Percentiles rank a stretch among this genome's conserved stretches.
Conservation (phyloP, 768 basidiomycete species). For the Lactarius akahatsu region DNA sequence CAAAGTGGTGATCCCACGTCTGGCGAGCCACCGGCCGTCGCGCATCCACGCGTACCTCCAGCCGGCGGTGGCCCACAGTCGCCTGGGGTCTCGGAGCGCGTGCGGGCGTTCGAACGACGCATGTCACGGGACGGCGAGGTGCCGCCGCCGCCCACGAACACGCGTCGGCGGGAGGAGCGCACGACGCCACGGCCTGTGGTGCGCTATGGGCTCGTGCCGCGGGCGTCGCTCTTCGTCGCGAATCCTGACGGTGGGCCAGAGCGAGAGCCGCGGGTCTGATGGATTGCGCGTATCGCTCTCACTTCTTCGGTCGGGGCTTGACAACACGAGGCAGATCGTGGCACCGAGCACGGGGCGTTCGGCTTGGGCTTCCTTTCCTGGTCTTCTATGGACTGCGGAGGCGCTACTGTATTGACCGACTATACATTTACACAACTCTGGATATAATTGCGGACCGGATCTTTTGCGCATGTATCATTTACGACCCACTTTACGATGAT, state of each 20-base stretch:
- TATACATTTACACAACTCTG: neutral
- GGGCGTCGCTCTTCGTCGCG: conserved; percentile 65
- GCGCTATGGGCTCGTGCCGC: conserved; percentile 65
- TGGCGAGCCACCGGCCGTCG: neutral
- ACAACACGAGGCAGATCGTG: neutral
- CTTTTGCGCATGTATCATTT: conserved; percentile 1
- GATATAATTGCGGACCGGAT: neutral
- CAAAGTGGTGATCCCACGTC: neutral
- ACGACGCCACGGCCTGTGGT: conserved; percentile 36
- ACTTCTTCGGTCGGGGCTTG: neutral
- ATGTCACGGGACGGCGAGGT: conserved; percentile 47
- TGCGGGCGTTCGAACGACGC: conserved; percentile 58
- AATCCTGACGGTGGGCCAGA: conserved; percentile 54
- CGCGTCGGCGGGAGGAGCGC: conserved; percentile 44
- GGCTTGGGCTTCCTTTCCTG: neutral
- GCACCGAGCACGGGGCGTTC: neutral
- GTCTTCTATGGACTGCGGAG: conserved; percentile 4
- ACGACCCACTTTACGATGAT: conserved; percentile 6
- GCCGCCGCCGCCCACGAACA: conserved; percentile 43
- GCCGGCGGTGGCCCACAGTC: neutral
- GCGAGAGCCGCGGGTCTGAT: conserved; percentile 26
- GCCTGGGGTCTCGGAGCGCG: conserved; percentile 46
- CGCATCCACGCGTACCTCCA: conserved; percentile 7
- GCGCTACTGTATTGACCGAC: neutral
- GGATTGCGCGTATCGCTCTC: conserved; percentile 9